Conservation (phyloP, 2,329 filamentous ascomycete genomes). For the Exophiala sideris region DNA sequence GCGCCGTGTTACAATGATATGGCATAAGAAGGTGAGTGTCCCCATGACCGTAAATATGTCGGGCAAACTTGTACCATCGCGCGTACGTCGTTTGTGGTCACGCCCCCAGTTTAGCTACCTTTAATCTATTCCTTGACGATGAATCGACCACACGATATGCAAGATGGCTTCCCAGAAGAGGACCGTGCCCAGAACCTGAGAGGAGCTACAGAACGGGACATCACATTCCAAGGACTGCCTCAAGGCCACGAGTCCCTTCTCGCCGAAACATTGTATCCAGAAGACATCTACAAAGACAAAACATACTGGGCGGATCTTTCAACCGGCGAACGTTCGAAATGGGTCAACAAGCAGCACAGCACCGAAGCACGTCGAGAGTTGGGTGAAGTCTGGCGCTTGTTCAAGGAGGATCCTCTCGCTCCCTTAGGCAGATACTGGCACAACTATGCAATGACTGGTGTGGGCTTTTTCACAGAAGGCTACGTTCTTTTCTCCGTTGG, state of each 20-base stretch:
- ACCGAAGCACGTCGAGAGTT: slow-evolving; percentile 68
- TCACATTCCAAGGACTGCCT: slow-evolving; percentile 1
- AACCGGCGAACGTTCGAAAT: slow-evolving; percentile 64
- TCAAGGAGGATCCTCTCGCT: slow-evolving; percentile 81
- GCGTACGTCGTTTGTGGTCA: background rate
- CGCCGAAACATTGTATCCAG: slow-evolving; percentile 64
- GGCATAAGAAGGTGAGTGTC: background rate
- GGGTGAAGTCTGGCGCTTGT: slow-evolving; percentile 66
- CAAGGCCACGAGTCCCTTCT: background rate
- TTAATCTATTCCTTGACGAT: too few species aligned
- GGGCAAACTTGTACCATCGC: background rate
- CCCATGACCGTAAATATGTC: background rate
- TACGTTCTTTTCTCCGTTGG: slow-evolving; percentile 98
- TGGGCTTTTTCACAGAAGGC: slow-evolving; percentile 84
- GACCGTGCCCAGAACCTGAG: background rate
- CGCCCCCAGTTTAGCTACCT: too few species aligned
- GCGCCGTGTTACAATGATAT: background rate
- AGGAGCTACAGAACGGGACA: background rate
- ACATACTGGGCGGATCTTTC: slow-evolving; percentile 93
- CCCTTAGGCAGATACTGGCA: slow-evolving; percentile 79
- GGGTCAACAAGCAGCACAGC: slow-evolving; percentile 70
- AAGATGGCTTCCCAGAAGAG: background rate
- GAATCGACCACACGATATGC: background rate
- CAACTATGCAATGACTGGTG: slow-evolving; percentile 87
- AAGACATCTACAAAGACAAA: slow-evolving; percentile 78